These are phyloP conservation scores for Moesziomyces sp. DNA, from an alignment of 1,284 basidiomycete species.

Conservation along the genomic window DNA sequence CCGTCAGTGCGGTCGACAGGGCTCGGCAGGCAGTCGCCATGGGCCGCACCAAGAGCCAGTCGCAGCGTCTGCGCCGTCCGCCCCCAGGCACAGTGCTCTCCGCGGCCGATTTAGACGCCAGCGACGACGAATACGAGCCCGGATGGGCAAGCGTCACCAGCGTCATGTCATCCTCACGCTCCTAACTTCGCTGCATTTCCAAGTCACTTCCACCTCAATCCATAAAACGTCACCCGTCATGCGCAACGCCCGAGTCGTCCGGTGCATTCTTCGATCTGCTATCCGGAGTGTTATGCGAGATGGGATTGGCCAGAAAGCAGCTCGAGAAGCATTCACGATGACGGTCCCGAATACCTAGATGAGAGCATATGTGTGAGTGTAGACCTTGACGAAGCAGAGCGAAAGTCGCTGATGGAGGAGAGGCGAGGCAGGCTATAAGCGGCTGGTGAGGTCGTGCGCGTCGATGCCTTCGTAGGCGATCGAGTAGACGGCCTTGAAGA, in stretches of 20 bases:
- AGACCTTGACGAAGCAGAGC: background rate
- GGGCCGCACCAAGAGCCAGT: constrained; percentile 53
- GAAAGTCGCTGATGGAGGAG: background rate
- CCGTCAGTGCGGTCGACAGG: constrained; percentile 18
- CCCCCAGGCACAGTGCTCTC: constrained; percentile 56
- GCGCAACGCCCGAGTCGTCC: background rate
- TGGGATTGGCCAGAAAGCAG: background rate
- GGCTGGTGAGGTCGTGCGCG: constrained; percentile 68
- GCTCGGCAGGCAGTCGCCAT: constrained; percentile 46
- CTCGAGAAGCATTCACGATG: background rate
- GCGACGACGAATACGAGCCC: constrained; percentile 64
- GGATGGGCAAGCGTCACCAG: constrained; percentile 59
- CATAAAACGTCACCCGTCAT: background rate
- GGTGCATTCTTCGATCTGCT: background rate
- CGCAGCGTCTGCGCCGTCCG: constrained; percentile 49
- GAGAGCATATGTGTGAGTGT: background rate
- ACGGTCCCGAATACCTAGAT: background rate
- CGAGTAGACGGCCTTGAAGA: constrained; percentile 71
- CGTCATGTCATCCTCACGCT: constrained; percentile 48
- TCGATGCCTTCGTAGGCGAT: constrained; percentile 65
- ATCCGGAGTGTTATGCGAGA: background rate
- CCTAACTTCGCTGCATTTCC: constrained; percentile 4
- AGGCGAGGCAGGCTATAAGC: constrained; percentile 28
- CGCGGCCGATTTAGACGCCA: constrained; percentile 60
- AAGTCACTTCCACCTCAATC: no score